These are phyloP conservation scores for Clitopilus hobsonii DNA, from an alignment of 768 basidiomycete species.

Conservation along the genomic window DNA sequence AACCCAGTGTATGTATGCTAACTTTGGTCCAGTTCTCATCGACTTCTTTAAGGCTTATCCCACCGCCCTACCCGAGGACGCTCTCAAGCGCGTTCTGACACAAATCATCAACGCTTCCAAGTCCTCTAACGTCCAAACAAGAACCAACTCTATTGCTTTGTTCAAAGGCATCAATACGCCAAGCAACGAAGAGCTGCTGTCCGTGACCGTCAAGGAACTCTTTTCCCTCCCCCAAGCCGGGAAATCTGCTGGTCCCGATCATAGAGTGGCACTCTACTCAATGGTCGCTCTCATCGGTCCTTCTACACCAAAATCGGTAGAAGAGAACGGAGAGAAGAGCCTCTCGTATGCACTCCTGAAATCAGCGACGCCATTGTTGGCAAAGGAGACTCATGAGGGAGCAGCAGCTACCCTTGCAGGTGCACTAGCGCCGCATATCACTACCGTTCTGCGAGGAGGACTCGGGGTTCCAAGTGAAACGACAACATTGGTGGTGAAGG, in stretches of 20 bases:
- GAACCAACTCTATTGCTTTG: constrained; percentile 50
- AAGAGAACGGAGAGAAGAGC: neutral
- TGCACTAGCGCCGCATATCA: constrained; percentile 57
- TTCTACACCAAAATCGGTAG: constrained; percentile 31
- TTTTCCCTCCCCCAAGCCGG: constrained; percentile 72
- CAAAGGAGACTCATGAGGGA: constrained; percentile 78
- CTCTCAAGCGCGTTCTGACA: constrained; percentile 51
- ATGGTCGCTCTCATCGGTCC: constrained; percentile 62
- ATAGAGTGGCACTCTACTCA: constrained; percentile 74
- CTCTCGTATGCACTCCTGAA: constrained; percentile 26
- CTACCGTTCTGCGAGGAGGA: constrained; percentile 36
- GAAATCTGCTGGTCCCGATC: constrained; percentile 86
- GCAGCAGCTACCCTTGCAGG: constrained; percentile 50
- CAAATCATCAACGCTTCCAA: constrained; percentile 67
- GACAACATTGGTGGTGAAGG: constrained; percentile 54
- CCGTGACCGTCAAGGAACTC: constrained; percentile 56
- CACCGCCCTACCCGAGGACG: constrained; percentile 39
- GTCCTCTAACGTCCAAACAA: constrained; percentile 62
- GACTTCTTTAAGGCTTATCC: constrained; percentile 55
- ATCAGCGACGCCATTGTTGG: constrained; percentile 32
- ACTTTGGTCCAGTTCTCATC: constrained; percentile 37
- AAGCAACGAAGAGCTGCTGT: constrained; percentile 30
- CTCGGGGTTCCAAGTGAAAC: constrained; percentile 39
- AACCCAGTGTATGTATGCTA: neutral
- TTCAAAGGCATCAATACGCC: constrained; percentile 45